These are phyloP conservation scores for Mycena olivaceomarginata DNA, from an alignment of 768 basidiomycete genomes.

Conservation along the genomic window DNA sequence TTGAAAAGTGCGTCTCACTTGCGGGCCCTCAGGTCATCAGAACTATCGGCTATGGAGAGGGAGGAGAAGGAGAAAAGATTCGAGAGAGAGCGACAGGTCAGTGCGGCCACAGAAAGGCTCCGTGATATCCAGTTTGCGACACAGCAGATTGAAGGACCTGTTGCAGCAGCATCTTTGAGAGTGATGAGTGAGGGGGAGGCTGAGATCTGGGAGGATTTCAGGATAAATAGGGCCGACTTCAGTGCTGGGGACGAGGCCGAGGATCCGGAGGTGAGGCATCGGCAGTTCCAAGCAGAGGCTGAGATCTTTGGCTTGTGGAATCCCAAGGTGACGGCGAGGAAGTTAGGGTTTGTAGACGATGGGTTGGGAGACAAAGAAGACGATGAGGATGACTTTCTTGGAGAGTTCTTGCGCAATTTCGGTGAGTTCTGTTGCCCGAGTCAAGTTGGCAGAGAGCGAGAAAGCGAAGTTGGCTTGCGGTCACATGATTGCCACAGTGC, in stretches of 20 bases:
- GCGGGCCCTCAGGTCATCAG: neutral
- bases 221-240: slow-evolving; percentile 10
- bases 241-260: slow-evolving; percentile 20
- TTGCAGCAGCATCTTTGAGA: neutral
- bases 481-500: neutral
- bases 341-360: slow-evolving; percentile 20
- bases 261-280: neutral
- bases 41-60: neutral
- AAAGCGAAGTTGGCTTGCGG: neutral
- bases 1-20: neutral
- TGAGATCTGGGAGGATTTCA: neutral
- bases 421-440: neutral
- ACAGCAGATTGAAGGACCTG: neutral
- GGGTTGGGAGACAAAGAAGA: neutral
- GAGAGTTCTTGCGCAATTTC: neutral
- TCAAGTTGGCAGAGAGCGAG: too few relatives aligned
- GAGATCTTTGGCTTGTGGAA: neutral
- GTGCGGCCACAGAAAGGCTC: neutral
- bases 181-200: neutral
- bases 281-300: neutral
- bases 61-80: neutral
- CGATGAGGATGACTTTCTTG: slow-evolving; percentile 5
- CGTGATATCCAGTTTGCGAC: neutral
- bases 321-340: slow-evolving; percentile 6
- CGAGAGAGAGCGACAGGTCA: neutral